Evolutionary conservation across 1,284 basidiomycete genomes (phyloP).

Genomic region (Wolfiporia cocos): DNA sequence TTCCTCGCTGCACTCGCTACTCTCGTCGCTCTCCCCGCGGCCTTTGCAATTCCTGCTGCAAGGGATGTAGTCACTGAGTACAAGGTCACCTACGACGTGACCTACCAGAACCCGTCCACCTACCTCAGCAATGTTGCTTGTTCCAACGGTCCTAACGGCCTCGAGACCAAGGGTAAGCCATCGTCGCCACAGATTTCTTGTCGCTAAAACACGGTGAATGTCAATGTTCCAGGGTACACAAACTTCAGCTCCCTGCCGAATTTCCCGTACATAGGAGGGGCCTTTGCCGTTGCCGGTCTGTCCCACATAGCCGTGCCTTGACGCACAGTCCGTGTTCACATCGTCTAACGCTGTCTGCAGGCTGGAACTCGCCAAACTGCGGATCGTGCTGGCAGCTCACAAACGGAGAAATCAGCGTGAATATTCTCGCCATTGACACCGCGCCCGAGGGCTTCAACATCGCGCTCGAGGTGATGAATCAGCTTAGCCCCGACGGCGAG

Average conservation of each 20-base stretch:
- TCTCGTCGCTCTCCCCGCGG: too few relatives aligned
- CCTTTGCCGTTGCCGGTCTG: constrained; percentile 31
- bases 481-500: background rate
- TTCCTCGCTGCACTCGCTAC: too few relatives aligned
- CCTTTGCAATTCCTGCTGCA: too few relatives aligned
- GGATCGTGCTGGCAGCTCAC: background rate
- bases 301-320: constrained; percentile 1
- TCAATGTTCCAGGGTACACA: constrained; percentile 35
- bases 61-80: too few relatives aligned
- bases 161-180: too few relatives aligned
- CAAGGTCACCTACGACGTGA: constrained; percentile 27
- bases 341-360: background rate
- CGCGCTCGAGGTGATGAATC: background rate
- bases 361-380: background rate
- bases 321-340: background rate
- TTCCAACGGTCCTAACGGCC: constrained; percentile 48
- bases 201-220: too few relatives aligned
- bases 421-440: background rate
- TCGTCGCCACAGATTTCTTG: too few relatives aligned
- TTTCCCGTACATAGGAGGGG: constrained; percentile 45
- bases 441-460: background rate
- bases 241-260: constrained; percentile 40
- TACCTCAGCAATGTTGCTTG: constrained; percentile 35
- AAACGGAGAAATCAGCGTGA: background rate
- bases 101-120: constrained; percentile 31